phyloP scores from a whole-genome alignment of 2,329 filamentous ascomycete genomes.

The Cladosporium colombiae region DNA sequence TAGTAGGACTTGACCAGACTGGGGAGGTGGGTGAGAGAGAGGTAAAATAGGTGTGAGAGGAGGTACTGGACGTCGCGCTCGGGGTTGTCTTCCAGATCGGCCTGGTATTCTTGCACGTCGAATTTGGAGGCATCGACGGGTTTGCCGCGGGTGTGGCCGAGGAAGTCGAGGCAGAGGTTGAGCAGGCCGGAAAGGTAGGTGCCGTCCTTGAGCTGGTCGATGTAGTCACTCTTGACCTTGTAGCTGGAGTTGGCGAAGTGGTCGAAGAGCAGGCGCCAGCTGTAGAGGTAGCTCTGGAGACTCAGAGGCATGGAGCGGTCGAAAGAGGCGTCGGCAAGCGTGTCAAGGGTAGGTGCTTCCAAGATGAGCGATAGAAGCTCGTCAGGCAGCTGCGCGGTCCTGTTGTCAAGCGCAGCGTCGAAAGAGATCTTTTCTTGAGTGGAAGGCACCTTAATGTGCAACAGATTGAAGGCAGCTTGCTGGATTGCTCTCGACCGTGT shows the following conservation, averaged over 20 bases:
- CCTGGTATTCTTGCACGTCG: constrained; percentile 66
- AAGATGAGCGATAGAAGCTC: constrained; percentile 83
- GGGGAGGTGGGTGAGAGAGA: constrained; percentile 73
- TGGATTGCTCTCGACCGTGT: constrained; percentile 75
- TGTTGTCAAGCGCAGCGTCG: constrained; percentile 71
- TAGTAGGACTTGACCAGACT: constrained; percentile 83
- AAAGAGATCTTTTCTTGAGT: constrained; percentile 81
- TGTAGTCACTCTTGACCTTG: constrained; percentile 80
- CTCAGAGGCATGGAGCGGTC: constrained; percentile 65
- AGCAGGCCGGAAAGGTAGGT: constrained; percentile 69
- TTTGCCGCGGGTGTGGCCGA: constrained; percentile 74
- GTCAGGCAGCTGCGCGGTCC: constrained; percentile 72
- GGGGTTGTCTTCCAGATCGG: constrained; percentile 55
- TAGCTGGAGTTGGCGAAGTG: constrained; percentile 66
- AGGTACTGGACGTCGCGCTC: constrained; percentile 81
- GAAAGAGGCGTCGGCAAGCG: constrained; percentile 65
- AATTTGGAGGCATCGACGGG: constrained; percentile 71
- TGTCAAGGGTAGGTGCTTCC: constrained; percentile 71
- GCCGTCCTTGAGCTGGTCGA: constrained; percentile 73
- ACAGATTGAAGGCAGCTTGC: constrained; percentile 73
- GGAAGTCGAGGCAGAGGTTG: constrained; percentile 78
- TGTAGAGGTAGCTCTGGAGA: constrained; percentile 78
- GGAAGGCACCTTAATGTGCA: constrained; percentile 77
- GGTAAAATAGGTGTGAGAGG: constrained; percentile 81
- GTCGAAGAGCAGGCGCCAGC: constrained; percentile 89